These are phyloP conservation scores for Stylosanthes scabra DNA, from an alignment of 331 rosid genomes.

Conservation along the genomic window DNA sequence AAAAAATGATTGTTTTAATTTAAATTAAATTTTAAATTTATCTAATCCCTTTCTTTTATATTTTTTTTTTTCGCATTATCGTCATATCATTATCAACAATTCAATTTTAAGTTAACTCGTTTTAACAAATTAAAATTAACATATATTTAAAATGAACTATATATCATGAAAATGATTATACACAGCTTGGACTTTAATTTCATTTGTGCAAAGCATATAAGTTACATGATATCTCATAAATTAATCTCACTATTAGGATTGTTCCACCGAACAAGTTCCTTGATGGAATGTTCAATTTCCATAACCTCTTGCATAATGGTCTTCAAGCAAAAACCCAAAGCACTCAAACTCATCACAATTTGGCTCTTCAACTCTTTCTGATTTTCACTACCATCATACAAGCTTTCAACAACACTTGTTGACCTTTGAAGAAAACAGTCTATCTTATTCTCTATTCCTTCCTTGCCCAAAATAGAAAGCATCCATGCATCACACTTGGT, in stretches of 20 bases:
- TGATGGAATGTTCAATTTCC: conserved; percentile 64
- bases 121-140: too few species aligned
- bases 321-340: conserved; percentile 64
- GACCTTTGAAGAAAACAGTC: conserved; percentile 51
- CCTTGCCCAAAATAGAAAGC: conserved; percentile 48
- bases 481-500: background rate
- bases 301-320: conserved; percentile 48
- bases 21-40: too few species aligned
- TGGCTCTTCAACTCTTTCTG: conserved; percentile 51
- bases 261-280: conserved; percentile 67
- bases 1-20: too few species aligned
- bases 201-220: conserved; percentile 31
- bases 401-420: conserved; percentile 44
- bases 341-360: conserved; percentile 54
- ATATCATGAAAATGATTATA: background rate
- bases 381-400: conserved; percentile 31
- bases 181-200: conserved; percentile 25
- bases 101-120: too few species aligned
- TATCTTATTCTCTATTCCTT: conserved; percentile 49
- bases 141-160: too few species aligned
- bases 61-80: too few species aligned
- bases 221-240: conserved; percentile 55
- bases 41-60: too few species aligned
- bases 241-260: conserved; percentile 57
- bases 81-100: too few species aligned